Conservation (phyloP, 2,329 filamentous ascomycete genomes). For the Trichophyton schoenleinii region DNA sequence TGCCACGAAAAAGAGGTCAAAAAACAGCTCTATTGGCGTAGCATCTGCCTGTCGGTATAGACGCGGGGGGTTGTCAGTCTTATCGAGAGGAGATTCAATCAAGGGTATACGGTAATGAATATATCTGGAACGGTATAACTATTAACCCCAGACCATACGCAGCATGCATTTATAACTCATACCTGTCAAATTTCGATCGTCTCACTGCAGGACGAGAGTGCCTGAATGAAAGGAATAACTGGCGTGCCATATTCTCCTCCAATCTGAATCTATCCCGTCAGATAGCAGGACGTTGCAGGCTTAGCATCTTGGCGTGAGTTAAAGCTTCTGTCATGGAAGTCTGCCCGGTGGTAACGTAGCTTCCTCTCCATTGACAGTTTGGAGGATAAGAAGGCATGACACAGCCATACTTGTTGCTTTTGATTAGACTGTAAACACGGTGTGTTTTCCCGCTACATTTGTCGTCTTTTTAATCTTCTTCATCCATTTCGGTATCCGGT, state of each 20-base stretch:
- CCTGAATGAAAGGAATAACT: constrained; percentile 23
- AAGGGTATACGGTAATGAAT: constrained; percentile 19
- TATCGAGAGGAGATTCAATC: constrained; percentile 26
- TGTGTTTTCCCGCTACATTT: neutral
- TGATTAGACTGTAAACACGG: neutral
- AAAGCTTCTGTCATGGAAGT: neutral
- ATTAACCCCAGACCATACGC: neutral
- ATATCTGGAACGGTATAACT: constrained; percentile 5
- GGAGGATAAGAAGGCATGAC: constrained; percentile 5
- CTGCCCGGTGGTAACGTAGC: neutral
- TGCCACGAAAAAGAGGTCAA: constrained; percentile 50
- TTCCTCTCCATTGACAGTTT: neutral
- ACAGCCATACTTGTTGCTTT: neutral
- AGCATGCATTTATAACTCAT: constrained; percentile 8
- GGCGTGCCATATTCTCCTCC: constrained; percentile 14
- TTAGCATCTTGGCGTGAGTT: neutral
- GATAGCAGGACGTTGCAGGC: neutral
- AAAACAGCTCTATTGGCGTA: constrained; percentile 45
- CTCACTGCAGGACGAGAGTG: constrained; percentile 17
- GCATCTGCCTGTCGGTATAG: constrained; percentile 38
- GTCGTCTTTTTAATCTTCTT: neutral
- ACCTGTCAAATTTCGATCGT: constrained; percentile 15
- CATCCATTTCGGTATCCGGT: neutral
- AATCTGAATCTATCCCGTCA: neutral
- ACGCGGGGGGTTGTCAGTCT: constrained; percentile 18